These are phyloP conservation scores for Lepiota subincarnata DNA, from an alignment of 768 basidiomycete genomes.

Conservation along the genomic window DNA sequence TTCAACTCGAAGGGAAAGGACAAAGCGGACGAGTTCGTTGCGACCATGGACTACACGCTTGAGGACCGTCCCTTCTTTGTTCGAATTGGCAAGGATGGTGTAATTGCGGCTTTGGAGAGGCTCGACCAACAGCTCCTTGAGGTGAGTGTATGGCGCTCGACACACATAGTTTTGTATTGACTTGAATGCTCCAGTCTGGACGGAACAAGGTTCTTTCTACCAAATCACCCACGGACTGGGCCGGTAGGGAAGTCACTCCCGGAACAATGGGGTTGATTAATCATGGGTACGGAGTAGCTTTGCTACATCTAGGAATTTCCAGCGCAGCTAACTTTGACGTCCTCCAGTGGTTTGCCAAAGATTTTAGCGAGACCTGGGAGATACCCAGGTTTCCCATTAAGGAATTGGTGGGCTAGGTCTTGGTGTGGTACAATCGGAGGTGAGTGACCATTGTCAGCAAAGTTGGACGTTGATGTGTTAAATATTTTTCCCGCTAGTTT, in stretches of 20 bases:
- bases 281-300: conserved; percentile 43
- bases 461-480: background rate
- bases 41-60: conserved; percentile 43
- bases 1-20: conserved; percentile 6
- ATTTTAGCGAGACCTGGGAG: conserved; percentile 70
- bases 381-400: conserved; percentile 70
- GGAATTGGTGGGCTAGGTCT: conserved; percentile 83
- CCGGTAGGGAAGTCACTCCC: conserved; percentile 66
- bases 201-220: conserved; percentile 55
- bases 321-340: background rate
- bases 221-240: conserved; percentile 69
- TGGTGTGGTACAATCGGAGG: conserved; percentile 68
- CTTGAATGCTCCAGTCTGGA: conserved; percentile 42
- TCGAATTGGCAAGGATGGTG: conserved; percentile 59
- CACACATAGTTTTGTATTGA: conserved; percentile 1
- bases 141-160: conserved; percentile 27
- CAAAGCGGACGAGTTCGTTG: conserved; percentile 37
- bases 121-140: conserved; percentile 59
- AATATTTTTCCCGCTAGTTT: conserved; percentile 40
- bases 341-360: conserved; percentile 65
- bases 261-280: conserved; percentile 73
- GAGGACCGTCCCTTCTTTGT: conserved; percentile 70
- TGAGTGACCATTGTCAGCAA: conserved; percentile 29
- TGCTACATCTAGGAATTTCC: background rate
- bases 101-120: conserved; percentile 65